Evolutionary conservation across 495 filamentous ascomycete species (phyloP).

Genomic region (Penicillium canescens): DNA sequence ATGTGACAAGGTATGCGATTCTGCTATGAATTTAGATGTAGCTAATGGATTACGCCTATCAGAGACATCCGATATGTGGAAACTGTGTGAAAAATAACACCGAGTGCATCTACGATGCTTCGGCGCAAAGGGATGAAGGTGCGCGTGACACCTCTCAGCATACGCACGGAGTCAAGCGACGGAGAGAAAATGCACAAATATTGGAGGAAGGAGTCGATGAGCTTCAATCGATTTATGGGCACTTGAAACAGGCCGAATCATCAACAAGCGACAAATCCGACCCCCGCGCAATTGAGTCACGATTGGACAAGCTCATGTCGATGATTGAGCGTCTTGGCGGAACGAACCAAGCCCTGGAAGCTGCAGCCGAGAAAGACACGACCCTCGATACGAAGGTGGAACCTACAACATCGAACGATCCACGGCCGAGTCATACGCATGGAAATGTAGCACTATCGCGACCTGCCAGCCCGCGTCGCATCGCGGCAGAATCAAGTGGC

Average conservation of each 20-base stretch:
- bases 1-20: no score
- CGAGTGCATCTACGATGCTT: constrained; percentile 45
- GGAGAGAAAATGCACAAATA: constrained; percentile 29
- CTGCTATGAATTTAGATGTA: neutral
- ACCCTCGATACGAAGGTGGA: constrained; percentile 24
- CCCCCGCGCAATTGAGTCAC: constrained; percentile 41
- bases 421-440: constrained; percentile 14
- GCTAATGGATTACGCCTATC: neutral
- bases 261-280: constrained; percentile 26
- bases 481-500: constrained; percentile 33
- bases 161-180: constrained; percentile 38
- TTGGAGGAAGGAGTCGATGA: constrained; percentile 41
- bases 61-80: constrained; percentile 51
- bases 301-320: constrained; percentile 46
- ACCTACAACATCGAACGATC: constrained; percentile 16
- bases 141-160: constrained; percentile 13
- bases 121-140: constrained; percentile 28
- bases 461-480: constrained; percentile 37
- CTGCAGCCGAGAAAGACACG: constrained; percentile 22
- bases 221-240: constrained; percentile 39
- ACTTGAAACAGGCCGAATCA: constrained; percentile 26
- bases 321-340: constrained; percentile 47
- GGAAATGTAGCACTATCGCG: constrained; percentile 19
- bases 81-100: constrained; percentile 47
- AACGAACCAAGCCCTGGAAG: constrained; percentile 27